Percentiles rank a stretch among this genome's conserved stretches.
These are phyloP conservation scores for Phyllosticta citrichinensis DNA, from an alignment of 2,329 filamentous ascomycete species.

Conservation along the genomic window DNA sequence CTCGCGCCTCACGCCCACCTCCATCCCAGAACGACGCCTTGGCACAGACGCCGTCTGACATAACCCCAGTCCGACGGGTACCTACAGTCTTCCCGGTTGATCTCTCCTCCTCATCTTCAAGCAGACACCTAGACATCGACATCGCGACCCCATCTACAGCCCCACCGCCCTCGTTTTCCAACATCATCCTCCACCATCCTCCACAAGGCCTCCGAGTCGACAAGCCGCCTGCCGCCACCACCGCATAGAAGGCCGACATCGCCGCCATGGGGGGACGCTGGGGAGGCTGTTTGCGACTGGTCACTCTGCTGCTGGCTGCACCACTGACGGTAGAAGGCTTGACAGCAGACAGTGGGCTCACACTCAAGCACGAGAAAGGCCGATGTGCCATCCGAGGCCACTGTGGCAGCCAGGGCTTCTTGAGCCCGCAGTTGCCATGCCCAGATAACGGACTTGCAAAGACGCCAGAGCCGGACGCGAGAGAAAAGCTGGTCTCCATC, in stretches of 20 bases:
- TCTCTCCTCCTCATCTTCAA: neutral
- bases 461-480: conserved; percentile 59
- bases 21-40: neutral
- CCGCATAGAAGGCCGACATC: neutral
- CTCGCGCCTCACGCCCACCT: neutral
- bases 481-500: conserved; percentile 69
- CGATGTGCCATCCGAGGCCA: conserved; percentile 85
- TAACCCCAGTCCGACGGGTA: neutral
- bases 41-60: neutral
- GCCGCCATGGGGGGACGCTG: conserved; percentile 7
- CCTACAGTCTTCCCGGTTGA: neutral
- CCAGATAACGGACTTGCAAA: conserved; percentile 79
- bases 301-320: conserved; percentile 5
- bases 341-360: conserved; percentile 18
- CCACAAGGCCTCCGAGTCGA: neutral
- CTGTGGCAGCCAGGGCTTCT: conserved; percentile 84
- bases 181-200: neutral
- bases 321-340: neutral
- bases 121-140: neutral
- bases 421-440: conserved; percentile 82
- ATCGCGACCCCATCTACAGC: neutral
- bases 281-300: conserved; percentile 8
- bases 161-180: neutral
- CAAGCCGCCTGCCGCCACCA: neutral
- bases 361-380: conserved; percentile 65